Evolutionary conservation across 148 eudicot species (phyloP).

Genomic region (Cornus florida): DNA sequence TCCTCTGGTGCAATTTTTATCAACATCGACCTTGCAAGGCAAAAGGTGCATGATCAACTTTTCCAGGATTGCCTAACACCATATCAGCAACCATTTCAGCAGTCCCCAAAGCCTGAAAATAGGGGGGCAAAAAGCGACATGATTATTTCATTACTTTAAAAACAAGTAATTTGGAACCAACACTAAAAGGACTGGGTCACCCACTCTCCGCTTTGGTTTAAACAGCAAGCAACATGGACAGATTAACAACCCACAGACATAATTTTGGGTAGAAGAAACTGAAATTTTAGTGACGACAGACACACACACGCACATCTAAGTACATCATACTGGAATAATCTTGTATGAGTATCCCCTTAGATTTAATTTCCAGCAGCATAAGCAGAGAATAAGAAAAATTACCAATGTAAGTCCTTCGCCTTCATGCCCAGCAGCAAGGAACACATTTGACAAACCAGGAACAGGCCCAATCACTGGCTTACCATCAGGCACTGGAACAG

Average conservation of each 20-base stretch:
- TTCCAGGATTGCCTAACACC: conserved; percentile 64
- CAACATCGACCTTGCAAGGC: conserved; percentile 40
- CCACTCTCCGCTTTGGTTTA: background rate
- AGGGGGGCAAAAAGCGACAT: background rate
- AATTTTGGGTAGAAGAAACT: background rate
- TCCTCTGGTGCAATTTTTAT: background rate
- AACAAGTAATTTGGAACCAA: background rate
- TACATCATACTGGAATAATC: too few relatives aligned
- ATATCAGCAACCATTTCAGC: conserved; percentile 83
- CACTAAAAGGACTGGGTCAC: background rate
- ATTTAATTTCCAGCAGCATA: background rate
- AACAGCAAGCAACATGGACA: background rate
- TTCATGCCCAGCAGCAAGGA: conserved; percentile 93
- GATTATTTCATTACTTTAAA: background rate
- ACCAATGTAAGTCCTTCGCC: conserved; percentile 93
- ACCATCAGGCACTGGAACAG: conserved; percentile 80
- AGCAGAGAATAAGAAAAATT: conserved; percentile 13
- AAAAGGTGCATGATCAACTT: conserved; percentile 63
- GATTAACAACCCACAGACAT: background rate
- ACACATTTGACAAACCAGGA: conserved; percentile 65
- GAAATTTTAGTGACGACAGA: background rate
- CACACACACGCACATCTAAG: too few relatives aligned
- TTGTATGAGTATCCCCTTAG: background rate
- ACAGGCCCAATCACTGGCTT: conserved; percentile 82
- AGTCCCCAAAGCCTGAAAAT: conserved; percentile 77